Base-by-base conservation (phyloP, 2,329 filamentous ascomycete species). In the Aureobasidium sp. region DNA sequence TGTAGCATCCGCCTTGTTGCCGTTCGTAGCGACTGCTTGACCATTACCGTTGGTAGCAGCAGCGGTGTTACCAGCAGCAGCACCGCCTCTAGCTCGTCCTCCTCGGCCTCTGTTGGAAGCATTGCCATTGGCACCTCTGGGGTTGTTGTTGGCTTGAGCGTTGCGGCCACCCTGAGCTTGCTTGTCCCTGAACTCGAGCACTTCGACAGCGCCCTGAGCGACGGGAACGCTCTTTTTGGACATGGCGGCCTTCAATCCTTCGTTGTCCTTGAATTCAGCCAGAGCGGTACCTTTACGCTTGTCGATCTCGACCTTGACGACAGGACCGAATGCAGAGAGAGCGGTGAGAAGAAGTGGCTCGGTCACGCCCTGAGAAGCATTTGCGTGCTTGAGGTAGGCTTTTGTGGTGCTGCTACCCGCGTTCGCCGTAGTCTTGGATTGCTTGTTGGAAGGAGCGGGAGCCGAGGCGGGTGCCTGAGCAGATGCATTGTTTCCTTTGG, bases 271-370 rank as follows among this genome's bases (percentile, higher is more conserved):
- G 75, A 96, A 97, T 64, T 96, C 89, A 40, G 95, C 87, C 70
- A 96, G 96, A 2, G 91, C 93, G 68, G 96, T 95, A 0, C 91
- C 91, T 73, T 96, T 96, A 68, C 92, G 88, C 73, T 91, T 92
- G 71, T 97, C 93, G 58, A 97, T 93, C 67, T 96, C 93, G 19
- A 96, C 89, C 65, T 84, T 87, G 0, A 83, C 83, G 47, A 96
- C 83, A 1, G 82, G 73, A 1, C 93, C 93, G 67, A 90, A 95
- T 0, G 76, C 74, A 46, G 85, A 81, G 70, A 97, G 84, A 0
- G 88, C 85, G 65, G 87, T 82, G 67, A 87, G 85, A 1, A 97
- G 83, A 0, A 91, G 75, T 0, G 86, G 77, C 69, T 96, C 93
- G 0, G 90, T 96, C 49, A 96, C 89, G 15, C 93, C 93, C 70